Evolutionary conservation across 2,329 filamentous ascomycete genomes (phyloP).

Genomic region (Colletotrichum salicis): DNA sequence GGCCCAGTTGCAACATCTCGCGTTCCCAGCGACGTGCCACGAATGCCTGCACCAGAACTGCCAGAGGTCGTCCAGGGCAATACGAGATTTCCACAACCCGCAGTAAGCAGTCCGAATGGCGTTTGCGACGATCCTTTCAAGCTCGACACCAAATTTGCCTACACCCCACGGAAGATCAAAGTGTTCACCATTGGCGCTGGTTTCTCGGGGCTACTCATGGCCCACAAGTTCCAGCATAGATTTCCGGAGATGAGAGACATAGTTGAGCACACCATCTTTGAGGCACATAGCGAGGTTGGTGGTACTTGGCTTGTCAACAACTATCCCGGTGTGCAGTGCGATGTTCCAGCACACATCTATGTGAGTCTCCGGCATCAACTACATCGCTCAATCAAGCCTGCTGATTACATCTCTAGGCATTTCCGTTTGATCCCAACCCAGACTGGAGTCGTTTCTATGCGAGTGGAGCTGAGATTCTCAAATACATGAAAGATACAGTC

Average conservation of each 20-base stretch:
- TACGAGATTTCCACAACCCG: not conserved
- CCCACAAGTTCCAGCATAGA: constrained; percentile 47
- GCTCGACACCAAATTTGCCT: constrained; percentile 41
- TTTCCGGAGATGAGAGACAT: not conserved
- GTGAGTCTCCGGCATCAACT: constrained; percentile 22
- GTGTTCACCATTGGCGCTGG: constrained; percentile 48
- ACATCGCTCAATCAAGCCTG: not conserved
- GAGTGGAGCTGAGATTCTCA: constrained; percentile 64
- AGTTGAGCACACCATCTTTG: constrained; percentile 41
- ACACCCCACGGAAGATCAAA: constrained; percentile 44
- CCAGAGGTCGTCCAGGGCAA: not conserved
- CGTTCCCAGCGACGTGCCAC: not conserved
- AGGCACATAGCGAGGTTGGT: constrained; percentile 43
- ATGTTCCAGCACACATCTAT: constrained; percentile 40
- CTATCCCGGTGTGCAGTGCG: constrained; percentile 44
- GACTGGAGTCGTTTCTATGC: constrained; percentile 56
- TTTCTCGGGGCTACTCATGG: constrained; percentile 47
- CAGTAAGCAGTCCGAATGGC: constrained; percentile 20
- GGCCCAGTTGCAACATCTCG: not conserved
- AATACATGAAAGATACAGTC: constrained; percentile 62
- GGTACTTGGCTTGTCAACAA: constrained; percentile 49
- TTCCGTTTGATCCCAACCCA: not conserved
- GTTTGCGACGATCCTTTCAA: constrained; percentile 41
- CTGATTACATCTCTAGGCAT: not conserved
- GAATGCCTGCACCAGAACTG: not conserved